A percentile compares a stretch with the other conserved stretches of the same genome.
Conservation (phyloP, 1,284 basidiomycete genomes). For the Jaminaea rosea region DNA sequence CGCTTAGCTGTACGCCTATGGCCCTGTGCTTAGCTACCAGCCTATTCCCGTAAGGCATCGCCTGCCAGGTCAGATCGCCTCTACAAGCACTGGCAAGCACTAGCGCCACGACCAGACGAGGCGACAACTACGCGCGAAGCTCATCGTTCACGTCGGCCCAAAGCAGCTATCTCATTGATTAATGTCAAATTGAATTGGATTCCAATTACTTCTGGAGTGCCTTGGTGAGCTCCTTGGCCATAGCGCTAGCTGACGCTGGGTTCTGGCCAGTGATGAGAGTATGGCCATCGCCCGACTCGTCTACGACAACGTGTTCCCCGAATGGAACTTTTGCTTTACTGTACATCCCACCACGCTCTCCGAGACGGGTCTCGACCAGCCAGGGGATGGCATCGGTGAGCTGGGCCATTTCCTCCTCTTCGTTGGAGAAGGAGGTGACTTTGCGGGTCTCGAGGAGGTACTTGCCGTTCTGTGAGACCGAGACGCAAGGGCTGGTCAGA, state of each 20-base stretch:
- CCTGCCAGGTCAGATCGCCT: too few species aligned
- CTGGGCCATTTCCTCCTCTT: conserved; percentile 57
- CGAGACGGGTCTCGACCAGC: conserved; percentile 61
- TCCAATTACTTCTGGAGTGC: conserved; percentile 23
- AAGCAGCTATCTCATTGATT: too few species aligned
- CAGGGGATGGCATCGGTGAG: conserved; percentile 56
- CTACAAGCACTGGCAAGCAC: too few species aligned
- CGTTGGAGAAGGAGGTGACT: conserved; percentile 64
- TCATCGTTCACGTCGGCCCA: too few species aligned
- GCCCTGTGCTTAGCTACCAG: too few species aligned
- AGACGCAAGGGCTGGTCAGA: background rate
- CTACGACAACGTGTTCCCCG: conserved; percentile 53
- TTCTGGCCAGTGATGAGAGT: conserved; percentile 56
- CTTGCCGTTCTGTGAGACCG: conserved; percentile 13
- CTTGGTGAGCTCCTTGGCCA: conserved; percentile 21
- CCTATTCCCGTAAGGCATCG: too few species aligned
- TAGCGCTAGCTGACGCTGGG: conserved; percentile 18
- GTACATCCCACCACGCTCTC: conserved; percentile 59
- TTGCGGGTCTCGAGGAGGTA: conserved; percentile 53
- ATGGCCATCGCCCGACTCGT: conserved; percentile 46
- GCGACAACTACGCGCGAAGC: too few species aligned
- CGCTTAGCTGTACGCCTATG: too few species aligned
- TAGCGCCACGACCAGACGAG: too few species aligned
- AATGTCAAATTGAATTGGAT: too few species aligned
- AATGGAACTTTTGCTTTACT: conserved; percentile 52